Conservation (phyloP, 2,329 filamentous ascomycete genomes). For the Ophiostoma perfectum region DNA sequence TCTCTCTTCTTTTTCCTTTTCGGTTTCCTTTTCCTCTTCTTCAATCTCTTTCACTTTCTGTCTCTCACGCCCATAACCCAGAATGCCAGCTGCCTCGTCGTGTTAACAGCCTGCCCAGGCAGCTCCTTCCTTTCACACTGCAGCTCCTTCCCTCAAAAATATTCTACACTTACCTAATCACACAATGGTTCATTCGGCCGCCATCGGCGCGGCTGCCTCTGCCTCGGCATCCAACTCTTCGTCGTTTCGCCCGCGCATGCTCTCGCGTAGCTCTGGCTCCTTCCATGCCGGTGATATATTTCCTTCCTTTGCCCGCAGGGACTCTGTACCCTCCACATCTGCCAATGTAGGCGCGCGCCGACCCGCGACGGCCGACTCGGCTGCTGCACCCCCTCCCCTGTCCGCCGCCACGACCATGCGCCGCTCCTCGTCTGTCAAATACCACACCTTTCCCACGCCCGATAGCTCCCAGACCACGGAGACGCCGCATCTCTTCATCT, state of each 20-base stretch:
- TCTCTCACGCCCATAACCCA: background rate
- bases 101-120: conserved; percentile 1
- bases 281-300: conserved; percentile 50
- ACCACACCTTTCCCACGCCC: conserved; percentile 75
- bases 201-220: conserved; percentile 24
- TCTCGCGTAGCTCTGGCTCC: conserved; percentile 37
- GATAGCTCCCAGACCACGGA: conserved; percentile 58
- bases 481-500: conserved; percentile 23
- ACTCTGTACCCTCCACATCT: background rate
- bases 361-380: background rate
- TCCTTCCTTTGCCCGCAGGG: conserved; percentile 34
- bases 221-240: background rate
- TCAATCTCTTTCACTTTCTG: background rate
- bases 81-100: background rate
- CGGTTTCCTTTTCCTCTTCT: background rate
- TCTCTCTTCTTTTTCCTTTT: background rate
- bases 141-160: background rate
- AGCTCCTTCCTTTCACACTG: background rate
- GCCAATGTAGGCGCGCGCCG: background rate
- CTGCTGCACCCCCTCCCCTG: conserved; percentile 12
- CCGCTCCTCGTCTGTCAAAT: conserved; percentile 51
- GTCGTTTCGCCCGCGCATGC: conserved; percentile 26
- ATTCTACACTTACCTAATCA: background rate
- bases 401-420: conserved; percentile 24
- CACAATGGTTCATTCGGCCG: conserved; percentile 27